phyloP scores from a whole-genome alignment of 1,139 yeast species.

The Schizosaccharomyces versatilis region DNA sequence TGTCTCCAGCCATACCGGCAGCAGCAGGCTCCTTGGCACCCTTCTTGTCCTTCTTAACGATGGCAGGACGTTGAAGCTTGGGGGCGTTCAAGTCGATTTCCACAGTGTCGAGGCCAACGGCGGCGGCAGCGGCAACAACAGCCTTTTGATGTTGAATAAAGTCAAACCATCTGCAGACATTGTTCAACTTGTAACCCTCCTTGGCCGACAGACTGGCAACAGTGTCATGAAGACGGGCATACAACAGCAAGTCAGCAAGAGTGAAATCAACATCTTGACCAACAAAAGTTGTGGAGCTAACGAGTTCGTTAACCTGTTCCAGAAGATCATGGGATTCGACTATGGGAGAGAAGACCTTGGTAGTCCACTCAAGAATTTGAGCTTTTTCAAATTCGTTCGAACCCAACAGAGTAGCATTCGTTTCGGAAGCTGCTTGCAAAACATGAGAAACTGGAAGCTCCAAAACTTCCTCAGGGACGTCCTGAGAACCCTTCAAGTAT shows the following conservation, averaged over 20 bases:
- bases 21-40: conserved; percentile 1
- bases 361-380: background rate
- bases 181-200: conserved; percentile 39
- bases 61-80: conserved; percentile 1
- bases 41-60: background rate
- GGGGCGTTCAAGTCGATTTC: conserved; percentile 1
- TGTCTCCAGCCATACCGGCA: conserved; percentile 23
- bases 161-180: conserved; percentile 78
- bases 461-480: background rate
- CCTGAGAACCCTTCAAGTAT: background rate
- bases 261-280: conserved; percentile 17
- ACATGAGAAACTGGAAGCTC: background rate
- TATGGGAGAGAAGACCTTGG: background rate
- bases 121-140: background rate
- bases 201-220: conserved; percentile 13
- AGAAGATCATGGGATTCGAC: background rate
- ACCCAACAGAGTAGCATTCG: background rate
- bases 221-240: conserved; percentile 38
- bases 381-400: background rate
- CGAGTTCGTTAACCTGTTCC: background rate
- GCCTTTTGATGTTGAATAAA: conserved; percentile 37
- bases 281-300: background rate
- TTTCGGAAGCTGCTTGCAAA: background rate
- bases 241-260: conserved; percentile 43
- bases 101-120: background rate